Evolutionary conservation across 225 moss, liverwort and hornwort genomes (phyloP), one percentile per base, ranked within the genome.

Genomic region (Pseudisothecium myosuroides): DNA sequence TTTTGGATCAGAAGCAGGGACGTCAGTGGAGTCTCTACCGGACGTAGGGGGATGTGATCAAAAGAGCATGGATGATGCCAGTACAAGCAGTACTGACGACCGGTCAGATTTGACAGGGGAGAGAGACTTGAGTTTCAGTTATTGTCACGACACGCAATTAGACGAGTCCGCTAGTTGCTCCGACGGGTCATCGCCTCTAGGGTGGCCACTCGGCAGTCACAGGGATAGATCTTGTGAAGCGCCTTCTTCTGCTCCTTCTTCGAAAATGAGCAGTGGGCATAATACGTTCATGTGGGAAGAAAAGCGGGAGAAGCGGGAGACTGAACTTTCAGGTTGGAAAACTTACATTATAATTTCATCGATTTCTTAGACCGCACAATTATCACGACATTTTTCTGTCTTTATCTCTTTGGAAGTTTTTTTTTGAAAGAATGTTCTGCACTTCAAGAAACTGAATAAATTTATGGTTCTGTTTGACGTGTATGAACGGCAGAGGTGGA

Each of bases 201-300:
- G 98, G 78, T 98, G 98, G 98, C 92, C 92, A 10, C 91, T 96
- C 47, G 93, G 95, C 23, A 91, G 91, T 56, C 87, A 94, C 88
- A 90, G 94, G 75, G 96, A 94, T 60, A 92, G 95, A 88, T 92
- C 90, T 63, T 89, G 95, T 77, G 89, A 91, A 63, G 89, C 92
- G 52, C 92, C 88, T 10, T 81, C 91, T 36, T 96, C 96, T 45
- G 92, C 91, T 54, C 62, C 92, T 15, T 92, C 95, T 74, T 93
- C 96, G 12, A 95, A 94, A 68, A 88, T 96, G 90, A 83, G 94
- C 55, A 93, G 94, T 58, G 93, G 94, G 12, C 93, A 92, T 50
- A 93, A 92, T 56, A 94, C 95, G 37, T 98, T 96, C 80, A 98
- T 98, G 98, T 98, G 98, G 98, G 98, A 98, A 88, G 98, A 98